Conservation (phyloP, 257 asterid genomes). For the Ilex asprella region DNA sequence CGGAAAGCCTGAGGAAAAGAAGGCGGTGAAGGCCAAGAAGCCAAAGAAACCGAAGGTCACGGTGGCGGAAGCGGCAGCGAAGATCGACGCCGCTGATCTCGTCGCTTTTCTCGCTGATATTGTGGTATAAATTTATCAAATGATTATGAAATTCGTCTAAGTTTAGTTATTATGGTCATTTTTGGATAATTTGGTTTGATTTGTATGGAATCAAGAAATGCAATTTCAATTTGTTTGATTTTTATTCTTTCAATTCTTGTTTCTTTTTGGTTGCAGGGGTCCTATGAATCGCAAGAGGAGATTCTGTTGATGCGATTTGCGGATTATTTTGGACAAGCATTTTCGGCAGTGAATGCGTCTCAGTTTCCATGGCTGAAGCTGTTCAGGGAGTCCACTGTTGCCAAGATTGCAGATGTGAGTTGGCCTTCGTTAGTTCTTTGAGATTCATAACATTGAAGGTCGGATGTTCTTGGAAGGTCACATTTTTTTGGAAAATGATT, state of each 20-base stretch:
- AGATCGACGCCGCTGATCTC: constrained; percentile 64
- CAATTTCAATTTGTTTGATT: too few species aligned
- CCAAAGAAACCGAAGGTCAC: constrained; percentile 65
- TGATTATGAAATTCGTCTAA: too few species aligned
- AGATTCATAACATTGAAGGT: neutral
- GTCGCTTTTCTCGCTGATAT: constrained; percentile 50
- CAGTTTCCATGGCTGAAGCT: constrained; percentile 86
- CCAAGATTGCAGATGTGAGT: constrained; percentile 71
- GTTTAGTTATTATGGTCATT: too few species aligned
- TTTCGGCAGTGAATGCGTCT: constrained; percentile 60
- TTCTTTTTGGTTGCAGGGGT: constrained; percentile 36
- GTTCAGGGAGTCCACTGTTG: constrained; percentile 76
- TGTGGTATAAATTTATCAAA: constrained; percentile 26
- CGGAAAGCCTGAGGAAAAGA: constrained; percentile 36
- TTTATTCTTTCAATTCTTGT: neutral
- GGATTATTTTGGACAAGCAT: constrained; percentile 87
- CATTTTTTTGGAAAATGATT: neutral
- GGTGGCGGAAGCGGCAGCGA: constrained; percentile 71
- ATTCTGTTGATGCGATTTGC: constrained; percentile 86
- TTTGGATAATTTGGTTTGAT: neutral
- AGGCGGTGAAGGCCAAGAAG: constrained; percentile 69
- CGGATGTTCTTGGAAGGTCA: neutral
- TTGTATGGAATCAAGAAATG: neutral
- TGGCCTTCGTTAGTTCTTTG: neutral
- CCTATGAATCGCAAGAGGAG: constrained; percentile 70